phyloP scores from a whole-genome alignment of 2,329 filamentous ascomycete species.

The Exophiala viscosa region DNA sequence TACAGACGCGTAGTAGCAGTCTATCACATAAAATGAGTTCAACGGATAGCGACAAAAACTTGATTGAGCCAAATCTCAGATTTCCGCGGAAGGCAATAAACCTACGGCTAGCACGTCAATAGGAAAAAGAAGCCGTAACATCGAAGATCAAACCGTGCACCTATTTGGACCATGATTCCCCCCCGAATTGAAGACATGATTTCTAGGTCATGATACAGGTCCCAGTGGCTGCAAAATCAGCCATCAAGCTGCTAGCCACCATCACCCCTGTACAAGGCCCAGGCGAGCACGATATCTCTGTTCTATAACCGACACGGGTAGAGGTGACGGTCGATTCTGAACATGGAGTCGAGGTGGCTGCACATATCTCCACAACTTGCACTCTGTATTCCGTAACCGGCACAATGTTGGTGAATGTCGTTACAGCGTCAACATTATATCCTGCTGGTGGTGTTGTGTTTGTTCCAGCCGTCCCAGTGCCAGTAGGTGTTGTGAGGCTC shows the following conservation, averaged over 20 bases:
- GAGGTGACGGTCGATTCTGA: conserved; percentile 11
- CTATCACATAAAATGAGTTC: too few relatives aligned
- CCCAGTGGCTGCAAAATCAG: conserved; percentile 8
- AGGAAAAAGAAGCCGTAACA: not conserved
- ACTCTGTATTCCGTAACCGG: conserved; percentile 15
- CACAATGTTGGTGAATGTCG: conserved; percentile 18
- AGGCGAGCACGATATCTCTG: conserved; percentile 22
- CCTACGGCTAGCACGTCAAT: too few relatives aligned
- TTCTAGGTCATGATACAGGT: conserved; percentile 11
- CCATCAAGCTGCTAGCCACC: conserved; percentile 12
- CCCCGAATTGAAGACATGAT: not conserved
- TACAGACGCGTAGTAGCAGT: too few relatives aligned
- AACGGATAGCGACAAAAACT: too few relatives aligned
- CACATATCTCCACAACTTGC: conserved; percentile 19
- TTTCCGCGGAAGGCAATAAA: too few relatives aligned
- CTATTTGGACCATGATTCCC: not conserved
- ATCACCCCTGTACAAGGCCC: conserved; percentile 14
- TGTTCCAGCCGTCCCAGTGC: not conserved
- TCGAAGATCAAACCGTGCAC: not conserved
- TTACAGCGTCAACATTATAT: conserved; percentile 8
- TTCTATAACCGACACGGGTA: conserved; percentile 10
- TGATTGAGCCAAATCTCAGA: too few relatives aligned
- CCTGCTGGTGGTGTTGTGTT: conserved; percentile 5
- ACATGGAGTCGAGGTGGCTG: conserved; percentile 12
- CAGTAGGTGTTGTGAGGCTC: too few relatives aligned